phyloP scores from a whole-genome alignment of 192 early-diverging fungal species.

The Backusella circina region DNA sequence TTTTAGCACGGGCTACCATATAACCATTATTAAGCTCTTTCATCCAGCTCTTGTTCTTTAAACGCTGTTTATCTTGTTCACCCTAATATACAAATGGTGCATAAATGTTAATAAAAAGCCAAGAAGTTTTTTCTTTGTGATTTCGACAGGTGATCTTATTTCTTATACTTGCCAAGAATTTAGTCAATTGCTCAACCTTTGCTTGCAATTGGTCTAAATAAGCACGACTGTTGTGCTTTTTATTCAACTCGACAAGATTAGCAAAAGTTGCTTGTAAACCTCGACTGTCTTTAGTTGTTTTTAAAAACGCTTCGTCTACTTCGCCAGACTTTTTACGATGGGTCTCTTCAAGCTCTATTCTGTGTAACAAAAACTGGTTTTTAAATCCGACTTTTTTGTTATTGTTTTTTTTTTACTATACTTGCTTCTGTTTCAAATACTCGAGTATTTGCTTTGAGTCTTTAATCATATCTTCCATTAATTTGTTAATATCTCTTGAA shows the following conservation, averaged over 20 bases:
- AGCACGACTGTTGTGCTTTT: not conserved
- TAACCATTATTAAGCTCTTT: slow-evolving; percentile 12
- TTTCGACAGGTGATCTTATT: not conserved
- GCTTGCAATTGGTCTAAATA: not conserved
- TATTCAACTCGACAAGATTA: not conserved
- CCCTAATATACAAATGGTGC: not conserved
- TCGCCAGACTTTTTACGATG: not conserved
- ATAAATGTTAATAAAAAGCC: not conserved
- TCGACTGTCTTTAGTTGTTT: not conserved
- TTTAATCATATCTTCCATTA: not conserved
- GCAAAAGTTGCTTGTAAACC: not conserved
- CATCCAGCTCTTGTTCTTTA: slow-evolving; percentile 11
- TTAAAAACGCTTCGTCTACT: not conserved
- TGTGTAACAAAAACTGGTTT: not conserved
- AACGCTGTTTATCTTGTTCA: slow-evolving; percentile 9
- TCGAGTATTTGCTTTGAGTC: not conserved
- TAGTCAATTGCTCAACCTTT: not conserved
- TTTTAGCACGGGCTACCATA: not conserved
- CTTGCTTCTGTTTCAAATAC: slow-evolving; percentile 10
- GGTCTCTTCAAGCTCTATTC: not conserved
- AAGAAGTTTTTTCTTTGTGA: not conserved
- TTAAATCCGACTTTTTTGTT: not conserved
- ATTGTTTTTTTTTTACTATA: not conserved
- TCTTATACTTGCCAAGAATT: not conserved
- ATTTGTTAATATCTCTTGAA: not conserved